Base-by-base conservation (phyloP, 345 rosid species). In the Pistacia atlantica region DNA sequence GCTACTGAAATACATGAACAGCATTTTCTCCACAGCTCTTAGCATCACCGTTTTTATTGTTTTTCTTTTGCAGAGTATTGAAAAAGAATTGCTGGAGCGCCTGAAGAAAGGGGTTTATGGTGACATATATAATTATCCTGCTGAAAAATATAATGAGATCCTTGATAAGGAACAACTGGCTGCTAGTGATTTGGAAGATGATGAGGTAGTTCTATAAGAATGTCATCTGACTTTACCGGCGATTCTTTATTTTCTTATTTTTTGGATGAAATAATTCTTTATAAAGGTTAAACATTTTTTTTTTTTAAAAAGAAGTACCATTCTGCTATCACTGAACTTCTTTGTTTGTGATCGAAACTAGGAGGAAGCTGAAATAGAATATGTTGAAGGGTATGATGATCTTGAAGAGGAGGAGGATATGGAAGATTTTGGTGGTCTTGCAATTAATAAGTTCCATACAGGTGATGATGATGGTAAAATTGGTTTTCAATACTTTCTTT, bases 361-460 rank as follows among this genome's bases (percentile, higher is more conserved):
- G 79, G 89, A 89, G 97, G 99, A 88, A 73, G 80, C 80, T 68
- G 87, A 84, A 75, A 79, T 86, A 64, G 97, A 96, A 84, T 96
- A 86, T 78, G 94, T 96, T 69, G 97, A 93, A 84, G 93, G 89
- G 42, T 84, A 81, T 71, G 92, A 90, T 59, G 98, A 87, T 57
- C 90, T 93, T 31, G 97, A 89, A 75, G 95, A 86, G 71, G 98
- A 93, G 78, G 94, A 91, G 18, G 99, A 96, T 72, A 96, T 96
- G 38, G 99, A 95, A 92, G 97, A 95, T 82, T 87, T 88, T 72
- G 86, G 68, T 78, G 86, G 84, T 65, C 55, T 83, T 70, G 84
- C 82, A 58, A 67, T 85, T 8, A 81, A 78, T 0, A 74, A 84
- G 58, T 31, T 80, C 59, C 79, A 22, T 78, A 60, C 77, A 61